These are phyloP conservation scores for Pyrus betulifolia DNA, from an alignment of 306 rosid genomes.

Conservation along the genomic window DNA sequence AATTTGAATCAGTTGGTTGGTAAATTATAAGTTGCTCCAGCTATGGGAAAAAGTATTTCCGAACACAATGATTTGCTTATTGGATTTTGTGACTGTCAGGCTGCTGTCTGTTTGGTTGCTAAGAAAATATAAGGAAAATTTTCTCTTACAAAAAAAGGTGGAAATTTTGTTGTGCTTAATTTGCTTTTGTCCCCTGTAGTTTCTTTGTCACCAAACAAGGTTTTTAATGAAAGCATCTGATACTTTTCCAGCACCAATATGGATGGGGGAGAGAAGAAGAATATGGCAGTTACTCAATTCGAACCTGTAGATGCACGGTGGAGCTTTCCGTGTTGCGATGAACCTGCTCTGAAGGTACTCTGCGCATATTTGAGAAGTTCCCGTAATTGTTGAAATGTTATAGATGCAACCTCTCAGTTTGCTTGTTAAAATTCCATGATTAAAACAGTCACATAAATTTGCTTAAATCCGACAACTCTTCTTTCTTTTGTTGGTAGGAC, in stretches of 20 bases:
- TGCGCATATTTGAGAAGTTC: not conserved
- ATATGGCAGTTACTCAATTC: constrained; percentile 61
- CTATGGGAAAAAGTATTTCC: not conserved
- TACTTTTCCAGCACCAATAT: constrained; percentile 31
- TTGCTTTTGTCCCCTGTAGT: not conserved
- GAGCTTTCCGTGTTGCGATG: constrained; percentile 77
- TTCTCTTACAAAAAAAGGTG: not conserved
- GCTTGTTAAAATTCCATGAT: not conserved
- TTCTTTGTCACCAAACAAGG: not conserved
- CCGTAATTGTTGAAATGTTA: not conserved
- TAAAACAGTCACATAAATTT: not conserved
- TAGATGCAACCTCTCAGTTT: not conserved
- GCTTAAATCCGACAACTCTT: not conserved
- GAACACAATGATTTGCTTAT: not conserved
- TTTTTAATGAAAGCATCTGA: not conserved
- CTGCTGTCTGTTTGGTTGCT: not conserved
- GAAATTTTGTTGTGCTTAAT: not conserved
- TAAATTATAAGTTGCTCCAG: not conserved
- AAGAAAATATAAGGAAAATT: not conserved
- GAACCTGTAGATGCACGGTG: constrained; percentile 49
- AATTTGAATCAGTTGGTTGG: not conserved
- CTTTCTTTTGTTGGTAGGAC: constrained; percentile 30
- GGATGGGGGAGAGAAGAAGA: constrained; percentile 49
- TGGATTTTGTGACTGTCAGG: not conserved
- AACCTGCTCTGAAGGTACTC: constrained; percentile 54